A percentile compares a stretch with the other conserved stretches of the same genome.
phyloP scores from a whole-genome alignment of 2,329 filamentous ascomycete genomes.

The Calonectria pteridis region DNA sequence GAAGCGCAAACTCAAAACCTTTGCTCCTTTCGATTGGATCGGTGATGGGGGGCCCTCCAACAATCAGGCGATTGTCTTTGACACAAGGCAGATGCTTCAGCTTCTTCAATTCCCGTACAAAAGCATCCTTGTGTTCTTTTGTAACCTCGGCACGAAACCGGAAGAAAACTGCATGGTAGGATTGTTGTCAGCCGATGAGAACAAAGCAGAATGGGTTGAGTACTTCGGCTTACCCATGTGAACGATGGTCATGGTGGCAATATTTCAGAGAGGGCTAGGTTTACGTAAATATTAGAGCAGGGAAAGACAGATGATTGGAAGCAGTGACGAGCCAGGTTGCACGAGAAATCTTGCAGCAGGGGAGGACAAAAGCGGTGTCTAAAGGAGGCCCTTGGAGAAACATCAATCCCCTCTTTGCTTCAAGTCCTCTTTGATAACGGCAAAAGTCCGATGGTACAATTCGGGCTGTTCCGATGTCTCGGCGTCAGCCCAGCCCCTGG shows the following conservation, averaged over 20 bases:
- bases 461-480: neutral
- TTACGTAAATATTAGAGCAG: neutral
- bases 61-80: slow-evolving; percentile 24
- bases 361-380: neutral
- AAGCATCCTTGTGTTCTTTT: slow-evolving; percentile 22
- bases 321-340: neutral
- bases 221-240: neutral
- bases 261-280: neutral
- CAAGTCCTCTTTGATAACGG: neutral
- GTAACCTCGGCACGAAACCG: slow-evolving; percentile 25
- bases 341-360: neutral
- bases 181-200: neutral
- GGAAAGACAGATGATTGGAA: neutral
- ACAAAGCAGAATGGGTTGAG: neutral
- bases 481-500: neutral
- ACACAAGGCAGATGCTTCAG: slow-evolving; percentile 23
- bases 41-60: slow-evolving; percentile 17
- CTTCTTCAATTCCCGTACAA: slow-evolving; percentile 24
- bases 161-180: slow-evolving; percentile 13
- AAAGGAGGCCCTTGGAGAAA: neutral
- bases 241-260: neutral
- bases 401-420: neutral
- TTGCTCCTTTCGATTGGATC: slow-evolving; percentile 27
- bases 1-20: slow-evolving; percentile 25
- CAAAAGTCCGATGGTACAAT: neutral